Evolutionary conservation across 2,329 filamentous ascomycete species (phyloP).

Genomic region (Pleurostoma richardsiae): DNA sequence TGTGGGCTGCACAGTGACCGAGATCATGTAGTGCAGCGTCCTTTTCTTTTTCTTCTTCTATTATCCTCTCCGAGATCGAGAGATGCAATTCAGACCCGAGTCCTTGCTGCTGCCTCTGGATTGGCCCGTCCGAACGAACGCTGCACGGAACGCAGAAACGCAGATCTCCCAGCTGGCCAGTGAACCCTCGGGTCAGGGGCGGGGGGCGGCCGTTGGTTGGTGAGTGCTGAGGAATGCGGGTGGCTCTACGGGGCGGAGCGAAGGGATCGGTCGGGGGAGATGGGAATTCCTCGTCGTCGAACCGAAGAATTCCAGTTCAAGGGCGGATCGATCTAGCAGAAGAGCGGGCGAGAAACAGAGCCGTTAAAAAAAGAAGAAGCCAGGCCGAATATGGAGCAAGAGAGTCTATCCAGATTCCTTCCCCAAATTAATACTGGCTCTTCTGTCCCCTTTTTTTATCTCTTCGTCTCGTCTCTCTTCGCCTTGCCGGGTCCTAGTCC

Average conservation of each 20-base stretch:
- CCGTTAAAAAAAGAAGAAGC: conserved; percentile 2
- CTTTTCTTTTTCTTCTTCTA: conserved; percentile 5
- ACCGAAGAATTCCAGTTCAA: conserved; percentile 34
- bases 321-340: conserved; percentile 7
- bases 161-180: background rate
- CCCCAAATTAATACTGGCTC: conserved; percentile 4
- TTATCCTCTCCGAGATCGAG: conserved; percentile 4
- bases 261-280: conserved; percentile 30
- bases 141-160: too few species aligned
- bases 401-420: background rate
- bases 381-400: conserved; percentile 4
- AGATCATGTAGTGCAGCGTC: conserved; percentile 14
- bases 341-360: conserved; percentile 8
- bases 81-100: conserved; percentile 3
- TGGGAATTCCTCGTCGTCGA: conserved; percentile 35
- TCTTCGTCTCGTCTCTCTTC: conserved; percentile 9
- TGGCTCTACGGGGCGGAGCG: conserved; percentile 14
- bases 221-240: conserved; percentile 4
- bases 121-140: too few species aligned
- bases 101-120: background rate
- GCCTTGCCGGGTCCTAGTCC: conserved; percentile 6
- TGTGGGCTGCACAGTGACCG: conserved; percentile 10
- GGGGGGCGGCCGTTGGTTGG: conserved; percentile 6
- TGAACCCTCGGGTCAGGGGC: conserved; percentile 4
- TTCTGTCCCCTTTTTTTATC: conserved; percentile 7